Base-by-base conservation (phyloP, 1,139 yeast genomes). In the Magnusiomyces ingens region DNA sequence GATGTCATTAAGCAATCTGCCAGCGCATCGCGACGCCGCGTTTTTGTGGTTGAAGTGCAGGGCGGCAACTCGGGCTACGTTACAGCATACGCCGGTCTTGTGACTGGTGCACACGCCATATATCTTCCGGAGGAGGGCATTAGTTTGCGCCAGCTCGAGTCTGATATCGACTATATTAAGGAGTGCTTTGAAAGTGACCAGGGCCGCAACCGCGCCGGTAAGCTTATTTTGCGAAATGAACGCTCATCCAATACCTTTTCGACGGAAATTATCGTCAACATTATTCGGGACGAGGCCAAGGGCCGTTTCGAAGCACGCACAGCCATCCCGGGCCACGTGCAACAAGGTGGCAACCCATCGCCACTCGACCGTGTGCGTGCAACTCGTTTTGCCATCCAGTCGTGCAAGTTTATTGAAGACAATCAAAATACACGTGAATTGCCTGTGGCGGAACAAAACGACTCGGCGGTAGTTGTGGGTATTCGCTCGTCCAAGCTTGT, bases 301-400 rank as follows among this genome's bases (percentile, higher is more conserved):
- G 85, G 86, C 51, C 76, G 78, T 58, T 93, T 90, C 66, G 97
- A 91, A 65, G 87, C 95, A 18, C 85, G 95, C 70, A 90, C 96
- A 3, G 99, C 99, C 15, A 84, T 91, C 53, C 99, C 99, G 12
- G 99, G 99, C 32, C 99, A 93, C 67, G 95, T 90, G 52, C 99
- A 93, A 75, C 99, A 93, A 72, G 99, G 99, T 70, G 96, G 95
- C 56, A 80, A 83, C 52, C 99, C 99, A 43, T 86, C 97, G 2
- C 89, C 98, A 6, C 87, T 90, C 71, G 99, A 93, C 70, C 82
- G 98, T 71, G 86, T 91, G 19, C 80, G 93, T 59, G 96, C 96
- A 15, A 85, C 95, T 13, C 80, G 98, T 68, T 84, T 85, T 69
- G 96, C 96, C 3, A 84, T 91, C 60, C 84, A 82, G 69, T 89